Conservation (phyloP, 2,329 filamentous ascomycete species). For the Apiospora sp. region DNA sequence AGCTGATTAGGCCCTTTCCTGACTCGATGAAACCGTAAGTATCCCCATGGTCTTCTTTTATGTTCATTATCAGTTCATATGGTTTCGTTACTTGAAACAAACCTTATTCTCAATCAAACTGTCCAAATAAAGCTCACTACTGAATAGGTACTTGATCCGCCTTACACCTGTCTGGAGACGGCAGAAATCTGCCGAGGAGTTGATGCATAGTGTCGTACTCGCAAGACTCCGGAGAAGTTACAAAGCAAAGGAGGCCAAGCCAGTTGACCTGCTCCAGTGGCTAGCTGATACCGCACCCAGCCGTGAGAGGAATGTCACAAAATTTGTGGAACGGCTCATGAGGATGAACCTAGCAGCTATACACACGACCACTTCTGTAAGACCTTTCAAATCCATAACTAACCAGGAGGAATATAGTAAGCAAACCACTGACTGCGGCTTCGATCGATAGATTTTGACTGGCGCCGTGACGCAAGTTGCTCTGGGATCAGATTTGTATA, state of each 20-base stretch:
- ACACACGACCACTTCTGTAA: conserved; percentile 18
- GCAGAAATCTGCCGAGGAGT: conserved; percentile 17
- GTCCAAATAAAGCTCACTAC: not conserved
- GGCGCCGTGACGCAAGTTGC: conserved; percentile 1
- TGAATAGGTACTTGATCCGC: conserved; percentile 3
- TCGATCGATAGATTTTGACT: not conserved
- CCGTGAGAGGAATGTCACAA: conserved; percentile 16
- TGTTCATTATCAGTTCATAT: too few relatives aligned
- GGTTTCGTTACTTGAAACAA: not conserved
- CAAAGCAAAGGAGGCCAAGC: conserved; percentile 19
- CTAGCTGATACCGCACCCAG: conserved; percentile 20
- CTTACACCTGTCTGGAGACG: conserved; percentile 23
- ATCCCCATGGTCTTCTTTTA: not conserved
- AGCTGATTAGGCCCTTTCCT: conserved; percentile 17
- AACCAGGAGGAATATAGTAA: not conserved
- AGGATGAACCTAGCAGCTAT: conserved; percentile 24
- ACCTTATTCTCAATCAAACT: too few relatives aligned
- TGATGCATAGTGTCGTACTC: conserved; percentile 18
- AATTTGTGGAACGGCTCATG: conserved; percentile 23
- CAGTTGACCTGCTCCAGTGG: conserved; percentile 22
- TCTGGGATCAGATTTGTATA: not conserved
- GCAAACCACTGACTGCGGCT: not conserved
- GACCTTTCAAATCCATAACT: not conserved
- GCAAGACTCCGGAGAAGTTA: conserved; percentile 10
- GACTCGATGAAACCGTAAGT: conserved; percentile 16